These are phyloP conservation scores for Coemansia sp. DNA, from an alignment of 192 early-diverging fungal genomes.

Conservation along the genomic window DNA sequence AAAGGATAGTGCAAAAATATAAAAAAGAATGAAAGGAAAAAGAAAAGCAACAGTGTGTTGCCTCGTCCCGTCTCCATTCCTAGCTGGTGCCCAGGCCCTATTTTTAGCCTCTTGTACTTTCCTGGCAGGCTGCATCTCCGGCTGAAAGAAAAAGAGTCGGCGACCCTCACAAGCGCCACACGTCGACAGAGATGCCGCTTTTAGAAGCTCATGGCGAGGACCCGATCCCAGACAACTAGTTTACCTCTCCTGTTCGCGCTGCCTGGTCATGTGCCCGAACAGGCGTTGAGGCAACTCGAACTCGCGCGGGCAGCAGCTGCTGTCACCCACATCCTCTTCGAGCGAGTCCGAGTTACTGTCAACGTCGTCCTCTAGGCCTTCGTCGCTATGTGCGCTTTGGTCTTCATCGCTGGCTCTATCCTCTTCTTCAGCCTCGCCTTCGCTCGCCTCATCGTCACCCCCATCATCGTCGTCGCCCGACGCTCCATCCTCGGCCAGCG, in stretches of 20 bases:
- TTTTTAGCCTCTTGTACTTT: neutral
- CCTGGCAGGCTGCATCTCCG: too few species aligned
- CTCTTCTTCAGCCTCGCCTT: neutral
- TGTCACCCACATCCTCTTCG: slow-evolving; percentile 2
- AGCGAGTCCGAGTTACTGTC: neutral
- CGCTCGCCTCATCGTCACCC: neutral
- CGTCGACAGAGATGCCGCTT: neutral
- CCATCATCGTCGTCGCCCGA: neutral
- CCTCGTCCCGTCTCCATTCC: too few species aligned
- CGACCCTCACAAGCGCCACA: neutral
- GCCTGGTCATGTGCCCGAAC: slow-evolving; percentile 22
- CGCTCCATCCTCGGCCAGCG: neutral
- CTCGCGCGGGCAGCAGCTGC: slow-evolving; percentile 34
- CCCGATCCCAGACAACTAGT: too few species aligned
- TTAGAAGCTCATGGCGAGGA: neutral
- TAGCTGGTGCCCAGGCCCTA: neutral
- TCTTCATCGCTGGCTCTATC: neutral
- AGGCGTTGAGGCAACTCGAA: slow-evolving; percentile 34
- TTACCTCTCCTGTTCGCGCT: slow-evolving; percentile 17
- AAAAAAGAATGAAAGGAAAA: neutral
- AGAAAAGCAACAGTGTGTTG: too few species aligned
- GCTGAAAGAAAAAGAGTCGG: neutral
- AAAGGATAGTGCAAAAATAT: neutral
- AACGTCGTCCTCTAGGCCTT: neutral
- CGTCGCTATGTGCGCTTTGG: neutral